Base-by-base conservation (phyloP, 2,329 filamentous ascomycete genomes). In the Hymenoscyphus salicellus region DNA sequence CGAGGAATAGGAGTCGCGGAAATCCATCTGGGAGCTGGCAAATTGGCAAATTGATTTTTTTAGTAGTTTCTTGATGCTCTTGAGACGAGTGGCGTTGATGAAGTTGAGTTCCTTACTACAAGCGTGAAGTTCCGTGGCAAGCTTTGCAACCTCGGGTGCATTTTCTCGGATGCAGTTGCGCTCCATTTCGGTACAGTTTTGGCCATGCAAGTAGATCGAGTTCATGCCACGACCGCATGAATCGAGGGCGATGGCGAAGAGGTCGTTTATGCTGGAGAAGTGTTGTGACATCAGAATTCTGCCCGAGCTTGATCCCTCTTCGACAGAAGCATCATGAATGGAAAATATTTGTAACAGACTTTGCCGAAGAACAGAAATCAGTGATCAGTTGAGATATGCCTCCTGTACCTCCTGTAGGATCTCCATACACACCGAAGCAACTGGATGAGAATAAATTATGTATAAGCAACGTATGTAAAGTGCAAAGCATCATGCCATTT, bases 401-500 rank as follows among this genome's bases (percentile, higher is more conserved):
- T 26, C 49, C 49, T 17, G 32, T 52, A 1, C 30, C 49, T 5
- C 56, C 26, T 16, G 38, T 52, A 17, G 30, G 30, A 26, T 52
- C 55, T 23, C 30, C 49, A 62, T 62, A 56, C 17, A 28, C 43
- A 41, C 38, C 55, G 23, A 28, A 28, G 33, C 16, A 32, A 17
- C 32, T 38, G 3, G 49, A 43, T 5, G 49, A 32, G 10, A 62
- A 32, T 1, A 62, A 16, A 32, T 36, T 43, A 20, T 56, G 60
- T 28, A 62, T 62, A 30, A 62, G 33, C 60, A 62, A 41, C 20
- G 60, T 62, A 56, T 62, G 60, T 23, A 46, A 57, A 5, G 60
- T 49, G 5, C 46, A 62, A 16, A 62, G 36, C 7, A 49, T 32
- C 16, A 62, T 17, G 2, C 46, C 49, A 11, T 62, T 32, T 17